Percentiles rank a stretch among this genome's conserved stretches.
Evolutionary conservation across 2,329 filamentous ascomycete species (phyloP).

Genomic region (Fusarium neocosmosporiellum): DNA sequence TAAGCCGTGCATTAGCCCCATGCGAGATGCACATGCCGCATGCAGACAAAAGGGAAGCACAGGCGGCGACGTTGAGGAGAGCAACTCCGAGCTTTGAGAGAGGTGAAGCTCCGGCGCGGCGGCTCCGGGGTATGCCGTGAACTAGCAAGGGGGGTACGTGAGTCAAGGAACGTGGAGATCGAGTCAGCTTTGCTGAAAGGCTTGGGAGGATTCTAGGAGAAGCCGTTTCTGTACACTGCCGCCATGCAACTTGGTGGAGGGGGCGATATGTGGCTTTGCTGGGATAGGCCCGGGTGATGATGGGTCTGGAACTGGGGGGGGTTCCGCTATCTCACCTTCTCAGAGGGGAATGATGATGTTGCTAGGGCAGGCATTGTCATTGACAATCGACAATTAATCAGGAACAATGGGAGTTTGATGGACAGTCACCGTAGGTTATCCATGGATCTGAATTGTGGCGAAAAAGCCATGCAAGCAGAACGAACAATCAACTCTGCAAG

Average conservation of each 20-base stretch:
- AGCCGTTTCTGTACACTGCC: not conserved
- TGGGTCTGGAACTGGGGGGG: not conserved
- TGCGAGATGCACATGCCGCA: slow-evolving; percentile 25
- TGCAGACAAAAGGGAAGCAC: not conserved
- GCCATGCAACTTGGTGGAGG: not conserved
- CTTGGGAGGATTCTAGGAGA: not conserved
- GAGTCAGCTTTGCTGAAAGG: slow-evolving; percentile 5
- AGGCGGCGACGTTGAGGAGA: not conserved
- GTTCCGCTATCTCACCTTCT: not conserved
- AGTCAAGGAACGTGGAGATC: not conserved
- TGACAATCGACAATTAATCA: not conserved
- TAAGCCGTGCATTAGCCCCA: slow-evolving; percentile 29
- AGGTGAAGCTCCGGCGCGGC: slow-evolving; percentile 14
- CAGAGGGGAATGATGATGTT: not conserved
- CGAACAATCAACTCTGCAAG: not conserved
- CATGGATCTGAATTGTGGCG: not conserved
- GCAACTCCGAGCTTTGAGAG: slow-evolving; percentile 11
- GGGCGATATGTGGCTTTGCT: not conserved
- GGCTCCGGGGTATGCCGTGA: not conserved
- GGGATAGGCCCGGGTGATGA: not conserved
- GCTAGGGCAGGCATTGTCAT: not conserved
- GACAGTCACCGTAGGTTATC: not conserved
- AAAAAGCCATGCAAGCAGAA: slow-evolving; percentile 6
- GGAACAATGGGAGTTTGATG: not conserved
- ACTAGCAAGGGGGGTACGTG: not conserved